Conservation (phyloP, 1,284 basidiomycete species). For the Marasmius sp. region DNA sequence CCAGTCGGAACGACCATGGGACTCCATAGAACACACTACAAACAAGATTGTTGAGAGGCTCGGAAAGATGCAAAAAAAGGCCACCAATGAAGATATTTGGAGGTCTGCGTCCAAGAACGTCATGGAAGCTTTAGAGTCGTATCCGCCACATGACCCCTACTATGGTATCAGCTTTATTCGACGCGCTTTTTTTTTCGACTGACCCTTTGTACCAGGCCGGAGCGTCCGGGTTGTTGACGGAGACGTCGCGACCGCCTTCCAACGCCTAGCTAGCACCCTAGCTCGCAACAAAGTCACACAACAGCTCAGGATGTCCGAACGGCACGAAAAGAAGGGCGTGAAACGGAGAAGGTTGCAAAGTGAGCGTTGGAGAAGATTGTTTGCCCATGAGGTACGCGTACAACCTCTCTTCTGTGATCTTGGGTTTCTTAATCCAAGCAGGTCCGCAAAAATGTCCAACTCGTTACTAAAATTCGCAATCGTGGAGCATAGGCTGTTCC, state of each 20-base stretch:
- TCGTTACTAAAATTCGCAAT: conserved; percentile 54
- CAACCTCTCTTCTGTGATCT: conserved; percentile 13
- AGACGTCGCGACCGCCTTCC: conserved; percentile 44
- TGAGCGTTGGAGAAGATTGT: conserved; percentile 65
- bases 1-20: not conserved
- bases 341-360: conserved; percentile 65
- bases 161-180: conserved; percentile 29
- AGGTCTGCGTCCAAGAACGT: not conserved
- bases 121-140: conserved; percentile 11
- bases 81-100: not conserved
- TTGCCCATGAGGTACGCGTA: conserved; percentile 63
- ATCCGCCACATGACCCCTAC: conserved; percentile 36
- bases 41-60: not conserved
- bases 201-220: conserved; percentile 40
- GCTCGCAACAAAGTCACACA: conserved; percentile 53
- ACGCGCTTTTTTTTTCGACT: conserved; percentile 6
- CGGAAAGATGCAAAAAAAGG: not conserved
- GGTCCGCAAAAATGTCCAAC: conserved; percentile 63
- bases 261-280: conserved; percentile 51
- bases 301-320: conserved; percentile 48
- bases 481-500: conserved; percentile 42
- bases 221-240: conserved; percentile 41
- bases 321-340: conserved; percentile 74
- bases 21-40: not conserved
- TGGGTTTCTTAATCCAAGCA: conserved; percentile 28